Base-by-base conservation (phyloP, 1,139 yeast species). In the Nakaseomyces nivariensis region DNA sequence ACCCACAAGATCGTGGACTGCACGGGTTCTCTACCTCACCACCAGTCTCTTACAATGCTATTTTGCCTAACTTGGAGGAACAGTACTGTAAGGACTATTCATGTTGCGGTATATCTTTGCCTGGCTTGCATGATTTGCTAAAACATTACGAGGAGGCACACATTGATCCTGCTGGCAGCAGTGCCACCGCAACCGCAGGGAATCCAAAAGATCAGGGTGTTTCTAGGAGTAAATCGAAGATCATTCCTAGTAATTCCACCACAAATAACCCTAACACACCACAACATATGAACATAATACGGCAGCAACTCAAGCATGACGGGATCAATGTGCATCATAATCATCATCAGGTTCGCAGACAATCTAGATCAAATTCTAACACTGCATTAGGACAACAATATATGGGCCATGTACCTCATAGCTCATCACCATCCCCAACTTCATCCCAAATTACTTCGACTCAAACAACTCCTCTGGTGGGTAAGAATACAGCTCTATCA, bases 61-160 rank as follows among this genome's bases (percentile, higher is more conserved):
- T 88, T 66, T 74, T 90, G 56, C 97, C 97, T 13, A 86, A 87
- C 61, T 74, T 92, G 54, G 98, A 92, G 68, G 96, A 96, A 10
- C 90, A 90, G 67, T 92, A 90, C 68, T 92, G 98, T 68, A 87
- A 86, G 67, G 98, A 92, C 70, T 92, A 92, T 69, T 82, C 90
- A 52, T 92, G 98, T 68, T 92, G 98, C 71, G 98, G 97, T 34
- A 85, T 85, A 66, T 73, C 85, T 43, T 75, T 92, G 52, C 97
- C 97, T 33, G 90, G 96, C 10, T 73, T 92, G 57, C 98, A 92
- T 67, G 98, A 92, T 67, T 74, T 92, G 56, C 75, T 92, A 56
- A 81, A 95, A 60, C 98, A 92, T 67, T 92, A 92, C 65, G 98
- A 92, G 67, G 97, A 92, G 68, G 90, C 95, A 43, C 98, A 92